Evolutionary conservation across 371 early-diverging fungal species (phyloP), one percentile per base, ranked within the genome.

Genomic region (Batkoa obscura): DNA sequence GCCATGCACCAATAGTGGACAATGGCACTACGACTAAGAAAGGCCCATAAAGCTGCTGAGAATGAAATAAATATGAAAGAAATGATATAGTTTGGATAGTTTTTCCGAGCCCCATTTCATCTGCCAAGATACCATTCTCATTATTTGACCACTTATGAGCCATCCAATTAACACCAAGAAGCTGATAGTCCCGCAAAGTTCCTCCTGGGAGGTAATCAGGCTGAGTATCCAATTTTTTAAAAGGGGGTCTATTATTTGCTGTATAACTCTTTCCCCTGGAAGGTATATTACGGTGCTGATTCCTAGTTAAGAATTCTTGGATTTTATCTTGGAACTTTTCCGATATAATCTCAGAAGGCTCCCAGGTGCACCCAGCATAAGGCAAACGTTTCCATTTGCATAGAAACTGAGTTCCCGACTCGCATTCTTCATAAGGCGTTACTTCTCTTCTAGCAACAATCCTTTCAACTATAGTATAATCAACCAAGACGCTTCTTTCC

Each of bases 151-250:
- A 99, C 33, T 94, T 72, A 62, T 89, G 86, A n/a, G 95, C 87
- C 83, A 98, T 88, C 99, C 99, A 99, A 68, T 97, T 96, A 17
- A 99, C 73, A 54, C 98, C 97, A 33, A 86, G 83, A 36, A 97
- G 68, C 68, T 99, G 99, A 66, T 98, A 99, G 58, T 91, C 94
- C 43, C 99, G 79, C 33, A 99, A 77, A 59, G 84, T 73, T 3
- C 94, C 94, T n/a, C 92, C 92, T 0, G 64, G 63, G 50, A 95
- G 69, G 59, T 84, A 94, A 15, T 70, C 70, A 0, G 95, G 93
- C 61, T 91, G 94, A 31, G 75, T 74, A 32, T 75, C 61, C 59
- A 93, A 71, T 38, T 71, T 72, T 52, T 80, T 75, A 67, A 88
- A 94, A 38, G 72, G 68, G 1, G 90, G 88, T 17, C 94, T 76